Percentiles rank a stretch among this genome's conserved stretches.
phyloP scores from a whole-genome alignment of 139 green algal genomes.

The Yamagishiella unicocca region DNA sequence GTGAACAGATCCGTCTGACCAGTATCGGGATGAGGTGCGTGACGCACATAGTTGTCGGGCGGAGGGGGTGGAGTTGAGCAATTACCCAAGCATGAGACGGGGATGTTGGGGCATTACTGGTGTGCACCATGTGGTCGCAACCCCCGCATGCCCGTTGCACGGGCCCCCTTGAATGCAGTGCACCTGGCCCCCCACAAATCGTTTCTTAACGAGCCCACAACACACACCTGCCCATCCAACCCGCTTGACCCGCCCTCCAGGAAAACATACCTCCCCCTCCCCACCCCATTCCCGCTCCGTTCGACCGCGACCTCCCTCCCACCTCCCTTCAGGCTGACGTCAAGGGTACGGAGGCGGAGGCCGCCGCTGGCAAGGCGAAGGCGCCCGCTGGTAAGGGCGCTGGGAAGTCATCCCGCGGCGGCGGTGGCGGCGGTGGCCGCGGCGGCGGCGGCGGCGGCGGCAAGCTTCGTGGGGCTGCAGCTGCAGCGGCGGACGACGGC shows the following conservation, averaged over 20 bases:
- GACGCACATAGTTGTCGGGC: no score
- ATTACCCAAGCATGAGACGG: no score
- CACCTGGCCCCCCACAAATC: not conserved
- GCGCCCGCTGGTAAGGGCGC: not conserved
- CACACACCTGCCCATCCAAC: not conserved
- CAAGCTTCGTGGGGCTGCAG: no score
- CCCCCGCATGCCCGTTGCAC: no score
- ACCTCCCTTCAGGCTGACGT: not conserved
- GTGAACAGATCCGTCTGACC: not conserved
- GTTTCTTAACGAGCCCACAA: not conserved
- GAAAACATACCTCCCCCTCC: not conserved
- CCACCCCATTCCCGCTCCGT: not conserved
- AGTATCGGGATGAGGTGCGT: no score
- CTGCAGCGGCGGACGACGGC: not conserved
- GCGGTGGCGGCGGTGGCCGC: not conserved
- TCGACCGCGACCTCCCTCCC: no score
- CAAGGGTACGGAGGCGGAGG: constrained; percentile 15
- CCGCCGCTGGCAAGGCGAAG: no score
- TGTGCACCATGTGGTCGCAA: no score
- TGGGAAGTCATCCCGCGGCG: not conserved
- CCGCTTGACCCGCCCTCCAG: no score
- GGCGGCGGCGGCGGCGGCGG: not conserved
- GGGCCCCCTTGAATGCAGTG: no score
- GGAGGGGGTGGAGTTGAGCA: no score
- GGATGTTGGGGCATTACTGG: no score